A percentile compares a stretch with the other conserved stretches of the same genome.
Evolutionary conservation across 148 eudicot genomes (phyloP).

Genomic region (Diospyros kaki): DNA sequence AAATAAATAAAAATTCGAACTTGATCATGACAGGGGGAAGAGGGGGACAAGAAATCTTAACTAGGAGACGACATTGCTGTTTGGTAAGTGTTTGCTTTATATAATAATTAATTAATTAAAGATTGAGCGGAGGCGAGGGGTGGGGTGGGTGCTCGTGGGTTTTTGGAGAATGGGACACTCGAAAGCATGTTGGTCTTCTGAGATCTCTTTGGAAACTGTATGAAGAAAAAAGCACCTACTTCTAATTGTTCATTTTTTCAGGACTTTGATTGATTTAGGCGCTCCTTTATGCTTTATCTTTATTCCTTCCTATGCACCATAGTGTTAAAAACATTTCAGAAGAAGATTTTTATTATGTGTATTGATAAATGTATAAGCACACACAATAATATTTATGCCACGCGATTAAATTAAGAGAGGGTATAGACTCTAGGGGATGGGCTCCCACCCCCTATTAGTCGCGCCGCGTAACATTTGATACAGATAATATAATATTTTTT

Average conservation of each 20-base stretch:
- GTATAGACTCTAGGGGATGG: too few relatives aligned
- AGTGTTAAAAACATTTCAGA: too few relatives aligned
- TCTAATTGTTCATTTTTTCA: slow-evolving; percentile 4
- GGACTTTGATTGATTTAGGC: slow-evolving; percentile 5
- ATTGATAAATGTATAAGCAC: too few relatives aligned
- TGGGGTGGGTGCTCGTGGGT: slow-evolving; percentile 72
- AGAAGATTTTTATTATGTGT: too few relatives aligned
- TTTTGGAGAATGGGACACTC: slow-evolving; percentile 84
- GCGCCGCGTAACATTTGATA: too few relatives aligned
- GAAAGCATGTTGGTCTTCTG: slow-evolving; percentile 94
- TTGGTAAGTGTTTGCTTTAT: slow-evolving; percentile 9
- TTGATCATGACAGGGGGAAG: slow-evolving; percentile 20
- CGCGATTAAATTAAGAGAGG: too few relatives aligned
- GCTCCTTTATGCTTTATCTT: not conserved
- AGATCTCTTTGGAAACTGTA: slow-evolving; percentile 71
- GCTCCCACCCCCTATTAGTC: too few relatives aligned
- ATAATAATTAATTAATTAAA: not conserved
- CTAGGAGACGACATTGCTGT: slow-evolving; percentile 24
- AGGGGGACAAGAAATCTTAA: slow-evolving; percentile 51
- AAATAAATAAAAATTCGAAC: not conserved
- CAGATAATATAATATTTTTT: too few relatives aligned
- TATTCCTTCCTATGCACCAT: too few relatives aligned
- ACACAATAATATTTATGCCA: too few relatives aligned
- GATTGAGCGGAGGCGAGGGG: too few relatives aligned
- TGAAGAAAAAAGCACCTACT: slow-evolving; percentile 3